These are phyloP conservation scores for Calonectria ilicicola DNA, from an alignment of 2,329 filamentous ascomycete species.

Conservation along the genomic window DNA sequence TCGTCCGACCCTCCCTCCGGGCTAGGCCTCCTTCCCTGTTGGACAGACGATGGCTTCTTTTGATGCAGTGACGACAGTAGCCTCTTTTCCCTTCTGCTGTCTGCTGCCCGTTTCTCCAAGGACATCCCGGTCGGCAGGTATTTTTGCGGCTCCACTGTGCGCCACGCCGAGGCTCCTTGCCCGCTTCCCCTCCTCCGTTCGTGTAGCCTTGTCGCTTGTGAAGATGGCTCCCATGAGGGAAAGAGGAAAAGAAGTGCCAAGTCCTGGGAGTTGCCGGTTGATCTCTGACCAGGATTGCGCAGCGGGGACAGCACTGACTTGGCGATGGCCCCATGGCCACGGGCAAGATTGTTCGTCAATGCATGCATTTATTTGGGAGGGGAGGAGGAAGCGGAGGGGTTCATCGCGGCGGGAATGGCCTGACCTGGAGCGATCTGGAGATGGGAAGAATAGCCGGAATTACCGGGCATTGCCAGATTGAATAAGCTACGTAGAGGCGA, in stretches of 20 bases:
- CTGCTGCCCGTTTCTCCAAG: neutral
- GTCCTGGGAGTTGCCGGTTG: constrained; percentile 4
- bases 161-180: constrained; percentile 34
- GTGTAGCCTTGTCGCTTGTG: constrained; percentile 15
- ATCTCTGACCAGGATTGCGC: neutral
- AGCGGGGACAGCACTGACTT: neutral
- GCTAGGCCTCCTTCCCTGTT: constrained; percentile 34
- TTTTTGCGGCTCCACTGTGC: constrained; percentile 18
- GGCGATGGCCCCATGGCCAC: neutral
- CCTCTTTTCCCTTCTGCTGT: neutral
- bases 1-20: constrained; percentile 17
- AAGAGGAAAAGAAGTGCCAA: neutral
- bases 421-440: constrained; percentile 13
- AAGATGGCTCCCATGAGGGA: neutral
- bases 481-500: neutral
- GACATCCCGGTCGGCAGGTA: constrained; percentile 4
- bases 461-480: neutral
- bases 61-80: neutral
- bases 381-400: neutral
- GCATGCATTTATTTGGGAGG: neutral
- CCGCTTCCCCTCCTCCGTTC: neutral
- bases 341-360: neutral
- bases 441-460: constrained; percentile 1
- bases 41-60: constrained; percentile 20
- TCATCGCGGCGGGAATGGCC: neutral